Conservation (phyloP, 1,284 basidiomycete genomes). For the Tilletiaria anomala region DNA sequence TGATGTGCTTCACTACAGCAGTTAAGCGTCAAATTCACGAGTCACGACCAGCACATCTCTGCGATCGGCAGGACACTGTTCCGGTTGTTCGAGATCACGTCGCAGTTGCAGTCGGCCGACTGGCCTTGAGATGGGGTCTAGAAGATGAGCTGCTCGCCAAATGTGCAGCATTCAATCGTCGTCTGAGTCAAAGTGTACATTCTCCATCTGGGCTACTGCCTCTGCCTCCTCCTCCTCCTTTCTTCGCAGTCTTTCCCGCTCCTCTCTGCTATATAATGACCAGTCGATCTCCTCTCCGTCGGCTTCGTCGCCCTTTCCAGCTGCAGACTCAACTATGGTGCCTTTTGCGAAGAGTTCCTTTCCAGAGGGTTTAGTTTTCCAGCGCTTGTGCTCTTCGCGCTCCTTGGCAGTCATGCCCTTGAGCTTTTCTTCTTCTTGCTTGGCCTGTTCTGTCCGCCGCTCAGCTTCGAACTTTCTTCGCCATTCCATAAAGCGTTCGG, state of each 20-base stretch:
- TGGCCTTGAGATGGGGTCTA: too few species aligned
- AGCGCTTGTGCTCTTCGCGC: slow-evolving; percentile 67
- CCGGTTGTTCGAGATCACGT: too few species aligned
- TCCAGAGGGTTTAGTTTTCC: slow-evolving; percentile 55
- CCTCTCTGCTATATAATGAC: not conserved
- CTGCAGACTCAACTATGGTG: too few species aligned
- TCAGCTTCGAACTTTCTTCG: slow-evolving; percentile 52
- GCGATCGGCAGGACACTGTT: too few species aligned
- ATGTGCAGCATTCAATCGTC: not conserved
- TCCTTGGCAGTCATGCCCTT: slow-evolving; percentile 60
- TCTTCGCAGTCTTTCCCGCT: not conserved
- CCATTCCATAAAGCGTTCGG: slow-evolving; percentile 67
- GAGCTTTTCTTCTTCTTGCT: slow-evolving; percentile 68
- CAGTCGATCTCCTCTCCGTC: not conserved
- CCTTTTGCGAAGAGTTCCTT: slow-evolving; percentile 19
- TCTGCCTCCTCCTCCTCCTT: not conserved
- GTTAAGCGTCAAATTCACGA: too few species aligned
- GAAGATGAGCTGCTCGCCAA: too few species aligned
- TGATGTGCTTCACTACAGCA: too few species aligned
- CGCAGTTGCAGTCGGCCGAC: too few species aligned
- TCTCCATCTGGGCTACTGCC: not conserved
- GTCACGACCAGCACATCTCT: too few species aligned
- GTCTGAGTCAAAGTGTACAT: too few species aligned
- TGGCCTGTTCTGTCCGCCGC: slow-evolving; percentile 44
- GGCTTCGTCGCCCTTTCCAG: not conserved